These are phyloP conservation scores for Aspergillus thermomutatus DNA, from an alignment of 2,329 filamentous ascomycete species.

Conservation along the genomic window DNA sequence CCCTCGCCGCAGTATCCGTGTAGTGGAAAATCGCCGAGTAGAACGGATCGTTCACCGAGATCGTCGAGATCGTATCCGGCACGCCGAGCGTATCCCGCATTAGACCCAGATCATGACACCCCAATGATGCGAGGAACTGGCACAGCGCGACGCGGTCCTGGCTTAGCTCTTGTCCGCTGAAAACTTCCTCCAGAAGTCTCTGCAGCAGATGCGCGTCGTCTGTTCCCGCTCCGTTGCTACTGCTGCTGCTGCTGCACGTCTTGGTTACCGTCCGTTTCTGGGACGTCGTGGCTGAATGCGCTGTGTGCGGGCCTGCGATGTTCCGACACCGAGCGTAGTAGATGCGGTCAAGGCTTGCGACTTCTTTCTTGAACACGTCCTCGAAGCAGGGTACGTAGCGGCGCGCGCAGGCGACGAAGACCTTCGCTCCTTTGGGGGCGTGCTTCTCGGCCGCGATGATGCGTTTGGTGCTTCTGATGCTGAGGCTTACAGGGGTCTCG, in stretches of 20 bases:
- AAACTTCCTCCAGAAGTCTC: constrained; percentile 25
- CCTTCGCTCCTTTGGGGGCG: constrained; percentile 37
- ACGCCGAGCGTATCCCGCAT: constrained; percentile 55
- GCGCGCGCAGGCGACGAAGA: constrained; percentile 61
- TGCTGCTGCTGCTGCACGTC: constrained; percentile 1
- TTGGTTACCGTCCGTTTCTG: constrained; percentile 1
- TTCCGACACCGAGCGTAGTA: constrained; percentile 52
- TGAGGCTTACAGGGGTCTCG: constrained; percentile 58
- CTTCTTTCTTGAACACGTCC: constrained; percentile 51
- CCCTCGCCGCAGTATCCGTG: constrained; percentile 11
- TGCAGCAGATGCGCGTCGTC: constrained; percentile 8
- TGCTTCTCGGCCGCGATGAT: constrained; percentile 50
- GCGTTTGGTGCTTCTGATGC: constrained; percentile 42
- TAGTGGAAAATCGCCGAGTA: constrained; percentile 39
- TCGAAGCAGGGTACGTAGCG: constrained; percentile 58
- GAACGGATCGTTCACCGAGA: constrained; percentile 43
- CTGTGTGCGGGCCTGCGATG: constrained; percentile 54
- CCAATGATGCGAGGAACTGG: constrained; percentile 47
- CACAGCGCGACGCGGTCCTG: constrained; percentile 32
- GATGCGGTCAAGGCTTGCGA: constrained; percentile 51
- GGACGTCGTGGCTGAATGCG: constrained; percentile 15
- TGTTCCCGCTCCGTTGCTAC: background rate
- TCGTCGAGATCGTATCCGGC: constrained; percentile 46
- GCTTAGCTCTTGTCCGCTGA: constrained; percentile 26
- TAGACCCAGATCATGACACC: constrained; percentile 53